Evolutionary conservation across 257 asterid genomes (phyloP).

Genomic region (Perilla frutescens): DNA sequence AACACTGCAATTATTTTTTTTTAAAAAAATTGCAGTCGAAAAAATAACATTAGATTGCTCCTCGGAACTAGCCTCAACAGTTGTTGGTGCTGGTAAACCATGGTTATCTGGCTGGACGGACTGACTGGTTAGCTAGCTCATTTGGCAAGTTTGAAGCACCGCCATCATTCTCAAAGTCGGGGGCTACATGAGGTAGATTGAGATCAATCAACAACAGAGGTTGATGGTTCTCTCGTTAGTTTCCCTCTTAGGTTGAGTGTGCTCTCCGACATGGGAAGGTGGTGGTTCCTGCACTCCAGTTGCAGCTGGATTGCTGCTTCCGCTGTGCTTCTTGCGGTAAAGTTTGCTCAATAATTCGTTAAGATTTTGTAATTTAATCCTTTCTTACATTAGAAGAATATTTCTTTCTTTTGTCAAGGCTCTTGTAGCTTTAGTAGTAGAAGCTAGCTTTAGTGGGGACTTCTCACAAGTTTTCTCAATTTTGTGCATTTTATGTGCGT

Average conservation of each 20-base stretch:
- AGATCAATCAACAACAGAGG: too few relatives aligned
- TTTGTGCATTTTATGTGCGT: too few relatives aligned
- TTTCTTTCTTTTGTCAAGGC: not conserved
- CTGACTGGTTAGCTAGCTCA: slow-evolving; percentile 34
- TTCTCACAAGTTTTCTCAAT: too few relatives aligned
- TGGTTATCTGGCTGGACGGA: slow-evolving; percentile 19
- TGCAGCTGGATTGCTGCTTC: not conserved
- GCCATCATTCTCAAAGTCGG: not conserved
- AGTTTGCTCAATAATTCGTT: slow-evolving; percentile 18
- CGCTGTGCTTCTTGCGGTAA: slow-evolving; percentile 9
- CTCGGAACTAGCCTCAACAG: too few relatives aligned
- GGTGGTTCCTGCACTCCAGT: not conserved
- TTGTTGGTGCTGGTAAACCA: not conserved
- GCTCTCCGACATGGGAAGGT: slow-evolving; percentile 26
- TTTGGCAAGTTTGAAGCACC: slow-evolving; percentile 23
- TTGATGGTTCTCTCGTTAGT: too few relatives aligned
- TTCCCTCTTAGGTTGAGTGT: slow-evolving; percentile 22
- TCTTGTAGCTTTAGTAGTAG: too few relatives aligned
- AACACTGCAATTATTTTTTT: too few relatives aligned
- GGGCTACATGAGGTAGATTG: not conserved
- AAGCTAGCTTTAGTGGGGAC: too few relatives aligned
- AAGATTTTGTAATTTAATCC: not conserved
- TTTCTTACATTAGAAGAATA: not conserved
- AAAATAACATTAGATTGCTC: not conserved
- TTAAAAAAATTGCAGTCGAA: too few relatives aligned